Evolutionary conservation across 805 yeast species (phyloP).

Genomic region (Kurtzmaniella cleridarum): DNA sequence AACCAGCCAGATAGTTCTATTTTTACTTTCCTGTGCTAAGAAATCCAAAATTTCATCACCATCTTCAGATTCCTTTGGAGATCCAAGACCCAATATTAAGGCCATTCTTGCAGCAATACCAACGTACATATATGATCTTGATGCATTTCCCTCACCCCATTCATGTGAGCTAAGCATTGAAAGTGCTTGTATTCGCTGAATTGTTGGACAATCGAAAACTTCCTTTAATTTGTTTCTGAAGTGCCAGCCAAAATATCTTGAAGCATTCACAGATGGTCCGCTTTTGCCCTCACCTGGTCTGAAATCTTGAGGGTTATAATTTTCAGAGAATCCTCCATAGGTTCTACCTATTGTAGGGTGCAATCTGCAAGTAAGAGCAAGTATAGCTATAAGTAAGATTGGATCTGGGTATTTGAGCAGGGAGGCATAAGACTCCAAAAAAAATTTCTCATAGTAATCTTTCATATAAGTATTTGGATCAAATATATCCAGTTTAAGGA

Average conservation of each 20-base stretch:
- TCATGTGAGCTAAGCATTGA: constrained; percentile 33
- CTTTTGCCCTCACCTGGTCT: constrained; percentile 13
- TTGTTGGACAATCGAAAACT: constrained; percentile 32
- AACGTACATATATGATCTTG: constrained; percentile 29
- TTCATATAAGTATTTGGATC: constrained; percentile 14
- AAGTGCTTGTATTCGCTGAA: constrained; percentile 33
- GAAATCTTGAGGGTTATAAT: constrained; percentile 18
- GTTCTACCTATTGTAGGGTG: constrained; percentile 23
- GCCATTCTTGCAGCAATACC: constrained; percentile 40
- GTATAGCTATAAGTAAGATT: constrained; percentile 25
- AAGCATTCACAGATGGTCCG: constrained; percentile 21
- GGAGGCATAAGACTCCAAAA: constrained; percentile 8
- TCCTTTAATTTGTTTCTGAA: constrained; percentile 25
- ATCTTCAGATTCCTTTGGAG: constrained; percentile 9
- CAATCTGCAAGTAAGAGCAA: constrained; percentile 30
- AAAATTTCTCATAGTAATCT: constrained; percentile 11
- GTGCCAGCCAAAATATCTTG: constrained; percentile 36
- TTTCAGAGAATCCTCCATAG: constrained; percentile 29
- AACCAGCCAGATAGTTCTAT: constrained; percentile 36
- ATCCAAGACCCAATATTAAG: constrained; percentile 24
- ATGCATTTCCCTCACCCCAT: constrained; percentile 36
- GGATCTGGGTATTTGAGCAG: constrained; percentile 21
- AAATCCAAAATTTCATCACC: constrained; percentile 11
- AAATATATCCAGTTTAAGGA: constrained; percentile 14
- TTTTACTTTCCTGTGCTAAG: constrained; percentile 23